These are phyloP conservation scores for Thalassia testudinum DNA, from an alignment of 116 monocot species.

Conservation along the genomic window DNA sequence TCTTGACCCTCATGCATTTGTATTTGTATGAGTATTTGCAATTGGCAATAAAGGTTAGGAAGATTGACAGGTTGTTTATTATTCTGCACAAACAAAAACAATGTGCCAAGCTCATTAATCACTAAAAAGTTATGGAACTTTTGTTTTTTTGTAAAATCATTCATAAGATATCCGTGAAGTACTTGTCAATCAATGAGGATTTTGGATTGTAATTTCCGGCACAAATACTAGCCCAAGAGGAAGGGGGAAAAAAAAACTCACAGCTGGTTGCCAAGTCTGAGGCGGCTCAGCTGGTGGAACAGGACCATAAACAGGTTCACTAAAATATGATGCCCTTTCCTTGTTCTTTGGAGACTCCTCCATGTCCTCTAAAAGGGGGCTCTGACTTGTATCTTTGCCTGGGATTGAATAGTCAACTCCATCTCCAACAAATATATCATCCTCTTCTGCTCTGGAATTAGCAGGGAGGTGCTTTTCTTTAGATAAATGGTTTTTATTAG, in stretches of 20 bases:
- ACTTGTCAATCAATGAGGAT: too few relatives aligned
- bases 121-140: too few relatives aligned
- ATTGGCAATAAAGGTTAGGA: too few relatives aligned
- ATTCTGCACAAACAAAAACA: too few relatives aligned
- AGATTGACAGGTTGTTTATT: too few relatives aligned
- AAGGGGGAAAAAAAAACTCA: slow-evolving; percentile 30
- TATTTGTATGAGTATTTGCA: too few relatives aligned
- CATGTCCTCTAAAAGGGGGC: slow-evolving; percentile 91
- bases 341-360: slow-evolving; percentile 70
- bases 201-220: too few relatives aligned
- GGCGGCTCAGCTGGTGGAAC: slow-evolving; percentile 74
- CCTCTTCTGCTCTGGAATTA: slow-evolving; percentile 42
- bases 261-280: slow-evolving; percentile 65
- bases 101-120: too few relatives aligned
- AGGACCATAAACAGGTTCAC: slow-evolving; percentile 92
- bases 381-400: slow-evolving; percentile 52
- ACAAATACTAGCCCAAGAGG: too few relatives aligned
- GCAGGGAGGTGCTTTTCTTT: slow-evolving; percentile 31
- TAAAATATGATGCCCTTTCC: slow-evolving; percentile 66
- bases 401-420: slow-evolving; percentile 76
- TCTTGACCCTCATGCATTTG: too few relatives aligned
- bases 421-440: slow-evolving; percentile 90
- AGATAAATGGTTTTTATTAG: slow-evolving; percentile 25
- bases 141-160: too few relatives aligned
- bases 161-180: too few relatives aligned